Conservation (phyloP, 1,284 basidiomycete genomes). For the Naganishia albida region DNA sequence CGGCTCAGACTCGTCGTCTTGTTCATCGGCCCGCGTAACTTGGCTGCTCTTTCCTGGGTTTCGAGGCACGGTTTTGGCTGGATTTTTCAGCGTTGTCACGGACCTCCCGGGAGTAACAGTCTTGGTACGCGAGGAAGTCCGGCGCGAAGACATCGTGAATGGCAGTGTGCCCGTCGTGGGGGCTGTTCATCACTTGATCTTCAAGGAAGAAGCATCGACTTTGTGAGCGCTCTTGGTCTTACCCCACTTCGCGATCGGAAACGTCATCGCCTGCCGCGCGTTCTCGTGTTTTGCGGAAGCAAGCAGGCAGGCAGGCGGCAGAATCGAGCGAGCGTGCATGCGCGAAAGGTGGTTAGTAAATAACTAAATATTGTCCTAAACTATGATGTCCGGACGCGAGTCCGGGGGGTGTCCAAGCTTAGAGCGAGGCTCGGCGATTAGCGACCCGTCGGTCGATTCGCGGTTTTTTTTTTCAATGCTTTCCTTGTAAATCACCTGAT, state of each 20-base stretch:
- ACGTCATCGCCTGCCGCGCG: not conserved
- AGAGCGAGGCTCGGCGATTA: not conserved
- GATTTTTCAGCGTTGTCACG: constrained; percentile 1
- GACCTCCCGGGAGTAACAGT: constrained; percentile 5
- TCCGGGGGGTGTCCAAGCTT: not conserved
- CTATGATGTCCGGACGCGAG: constrained; percentile 2
- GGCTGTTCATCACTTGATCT: no score
- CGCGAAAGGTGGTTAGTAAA: no score
- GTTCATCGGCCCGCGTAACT: no score
- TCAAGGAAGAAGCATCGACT: no score
- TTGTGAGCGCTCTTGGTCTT: no score
- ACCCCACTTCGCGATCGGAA: not conserved
- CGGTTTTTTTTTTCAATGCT: not conserved
- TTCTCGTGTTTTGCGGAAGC: not conserved
- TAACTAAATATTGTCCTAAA: constrained; percentile 2
- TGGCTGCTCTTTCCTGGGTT: not conserved
- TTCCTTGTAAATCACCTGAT: not conserved
- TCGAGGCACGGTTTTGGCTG: not conserved
- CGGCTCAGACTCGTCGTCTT: not conserved
- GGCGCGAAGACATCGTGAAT: not conserved
- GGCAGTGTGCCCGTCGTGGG: no score
- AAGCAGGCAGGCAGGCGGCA: no score
- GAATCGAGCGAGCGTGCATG: not conserved
- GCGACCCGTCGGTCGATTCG: not conserved
- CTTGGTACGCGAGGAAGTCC: not conserved